phyloP scores from a whole-genome alignment of 805 yeast genomes.

The Candida ascalaphidarum region DNA sequence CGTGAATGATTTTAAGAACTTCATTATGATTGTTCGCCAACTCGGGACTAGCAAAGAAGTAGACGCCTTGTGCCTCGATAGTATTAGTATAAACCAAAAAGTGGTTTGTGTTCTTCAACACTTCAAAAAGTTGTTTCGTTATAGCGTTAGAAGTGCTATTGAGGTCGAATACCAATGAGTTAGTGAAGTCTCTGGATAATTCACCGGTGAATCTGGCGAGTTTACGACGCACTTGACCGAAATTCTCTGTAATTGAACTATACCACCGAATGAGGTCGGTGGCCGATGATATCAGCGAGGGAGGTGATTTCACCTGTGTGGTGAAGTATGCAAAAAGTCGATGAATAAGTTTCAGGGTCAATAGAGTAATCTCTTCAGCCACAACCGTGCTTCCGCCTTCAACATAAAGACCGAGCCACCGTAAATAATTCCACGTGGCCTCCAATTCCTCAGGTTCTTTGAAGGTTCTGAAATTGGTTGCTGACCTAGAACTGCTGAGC shows the following conservation, averaged over 20 bases:
- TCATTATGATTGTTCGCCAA: constrained; percentile 33
- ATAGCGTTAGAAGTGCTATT: constrained; percentile 32
- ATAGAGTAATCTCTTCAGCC: constrained; percentile 63
- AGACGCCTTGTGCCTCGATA: constrained; percentile 67
- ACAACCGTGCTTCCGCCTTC: constrained; percentile 77
- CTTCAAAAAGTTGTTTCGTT: constrained; percentile 43
- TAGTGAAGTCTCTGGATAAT: constrained; percentile 63
- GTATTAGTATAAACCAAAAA: constrained; percentile 68
- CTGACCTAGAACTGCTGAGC: constrained; percentile 61
- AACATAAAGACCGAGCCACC: constrained; percentile 66
- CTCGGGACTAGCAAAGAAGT: constrained; percentile 67
- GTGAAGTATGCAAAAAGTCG: constrained; percentile 64
- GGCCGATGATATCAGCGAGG: constrained; percentile 31
- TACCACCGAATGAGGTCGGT: constrained; percentile 53
- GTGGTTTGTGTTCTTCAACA: constrained; percentile 60
- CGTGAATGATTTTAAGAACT: constrained; percentile 29
- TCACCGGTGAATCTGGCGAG: constrained; percentile 68
- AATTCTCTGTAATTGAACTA: constrained; percentile 56
- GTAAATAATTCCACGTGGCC: constrained; percentile 70
- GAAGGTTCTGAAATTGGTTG: constrained; percentile 65
- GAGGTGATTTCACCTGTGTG: constrained; percentile 56
- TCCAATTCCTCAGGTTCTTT: constrained; percentile 89
- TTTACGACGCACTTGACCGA: constrained; percentile 73
- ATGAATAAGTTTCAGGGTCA: constrained; percentile 60
- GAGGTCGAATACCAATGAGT: constrained; percentile 55